Conservation (phyloP, 768 basidiomycete genomes). For the Rhodotorula taiwanensis region DNA sequence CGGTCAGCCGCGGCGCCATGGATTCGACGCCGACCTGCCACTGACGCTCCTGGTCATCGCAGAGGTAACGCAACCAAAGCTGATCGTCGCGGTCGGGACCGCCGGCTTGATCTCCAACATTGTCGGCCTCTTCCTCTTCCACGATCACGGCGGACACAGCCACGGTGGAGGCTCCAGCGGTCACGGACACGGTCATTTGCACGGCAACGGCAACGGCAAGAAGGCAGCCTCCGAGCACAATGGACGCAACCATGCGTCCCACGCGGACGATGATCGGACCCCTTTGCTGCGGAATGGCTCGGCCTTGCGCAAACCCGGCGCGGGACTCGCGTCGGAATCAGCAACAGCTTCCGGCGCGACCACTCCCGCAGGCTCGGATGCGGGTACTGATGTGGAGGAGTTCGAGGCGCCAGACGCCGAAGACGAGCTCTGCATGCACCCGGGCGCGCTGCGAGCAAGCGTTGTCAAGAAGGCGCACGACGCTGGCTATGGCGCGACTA, state of each 20-base stretch:
- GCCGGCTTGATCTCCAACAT: slow-evolving; percentile 86
- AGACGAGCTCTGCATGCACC: slow-evolving; percentile 60
- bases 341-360: slow-evolving; percentile 19
- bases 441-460: slow-evolving; percentile 49
- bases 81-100: slow-evolving; percentile 83
- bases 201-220: neutral
- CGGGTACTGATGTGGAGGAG: slow-evolving; percentile 21
- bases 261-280: slow-evolving; percentile 22
- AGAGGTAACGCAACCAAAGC: slow-evolving; percentile 82
- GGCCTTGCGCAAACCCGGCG: neutral
- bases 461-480: slow-evolving; percentile 72
- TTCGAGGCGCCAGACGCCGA: slow-evolving; percentile 23
- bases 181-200: slow-evolving; percentile 42
- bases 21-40: too few relatives aligned
- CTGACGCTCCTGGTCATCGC: too few relatives aligned
- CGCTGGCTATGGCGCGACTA: slow-evolving; percentile 47
- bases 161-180: slow-evolving; percentile 33
- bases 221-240: slow-evolving; percentile 8
- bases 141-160: slow-evolving; percentile 52
- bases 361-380: neutral
- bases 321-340: neutral
- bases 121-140: slow-evolving; percentile 88
- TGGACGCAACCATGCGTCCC: neutral
- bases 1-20: too few relatives aligned
- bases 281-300: slow-evolving; percentile 16